These are phyloP conservation scores for Nectriaceae sp. DNA, from an alignment of 2,329 filamentous ascomycete species.

Conservation along the genomic window DNA sequence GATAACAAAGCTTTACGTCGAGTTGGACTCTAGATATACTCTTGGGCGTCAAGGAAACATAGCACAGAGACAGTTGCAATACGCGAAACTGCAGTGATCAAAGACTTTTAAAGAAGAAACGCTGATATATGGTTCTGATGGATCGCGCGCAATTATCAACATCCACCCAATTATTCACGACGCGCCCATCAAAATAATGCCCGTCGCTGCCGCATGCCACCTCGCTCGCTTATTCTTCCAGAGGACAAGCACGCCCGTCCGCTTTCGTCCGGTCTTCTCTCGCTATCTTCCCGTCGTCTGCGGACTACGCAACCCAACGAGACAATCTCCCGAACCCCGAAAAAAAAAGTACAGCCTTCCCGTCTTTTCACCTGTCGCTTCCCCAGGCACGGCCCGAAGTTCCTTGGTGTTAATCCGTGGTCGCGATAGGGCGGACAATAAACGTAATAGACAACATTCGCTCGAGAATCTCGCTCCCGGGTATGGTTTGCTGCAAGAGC, in stretches of 20 bases:
- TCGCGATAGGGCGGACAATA: too few relatives aligned
- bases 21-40: too few relatives aligned
- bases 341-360: too few relatives aligned
- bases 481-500: conserved; percentile 15
- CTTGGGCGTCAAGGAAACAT: too few relatives aligned
- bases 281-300: not conserved
- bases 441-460: conserved; percentile 10
- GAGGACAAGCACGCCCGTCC: conserved; percentile 25
- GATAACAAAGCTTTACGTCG: too few relatives aligned
- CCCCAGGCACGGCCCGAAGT: too few relatives aligned
- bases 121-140: conserved; percentile 18
- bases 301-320: conserved; percentile 9
- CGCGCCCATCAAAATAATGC: conserved; percentile 20
- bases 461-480: conserved; percentile 18
- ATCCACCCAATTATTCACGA: conserved; percentile 26
- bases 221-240: conserved; percentile 28
- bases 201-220: conserved; percentile 16
- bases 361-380: conserved; percentile 7
- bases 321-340: too few relatives aligned
- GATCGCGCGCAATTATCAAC: conserved; percentile 24
- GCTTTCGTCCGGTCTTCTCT: conserved; percentile 15
- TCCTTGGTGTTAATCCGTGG: too few relatives aligned
- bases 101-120: conserved; percentile 3
- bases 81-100: too few relatives aligned
- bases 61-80: too few relatives aligned